A percentile compares a stretch with the other conserved stretches of the same genome.
Evolutionary conservation across 306 rosid genomes (phyloP).

Genomic region (Biancaea sappan): DNA sequence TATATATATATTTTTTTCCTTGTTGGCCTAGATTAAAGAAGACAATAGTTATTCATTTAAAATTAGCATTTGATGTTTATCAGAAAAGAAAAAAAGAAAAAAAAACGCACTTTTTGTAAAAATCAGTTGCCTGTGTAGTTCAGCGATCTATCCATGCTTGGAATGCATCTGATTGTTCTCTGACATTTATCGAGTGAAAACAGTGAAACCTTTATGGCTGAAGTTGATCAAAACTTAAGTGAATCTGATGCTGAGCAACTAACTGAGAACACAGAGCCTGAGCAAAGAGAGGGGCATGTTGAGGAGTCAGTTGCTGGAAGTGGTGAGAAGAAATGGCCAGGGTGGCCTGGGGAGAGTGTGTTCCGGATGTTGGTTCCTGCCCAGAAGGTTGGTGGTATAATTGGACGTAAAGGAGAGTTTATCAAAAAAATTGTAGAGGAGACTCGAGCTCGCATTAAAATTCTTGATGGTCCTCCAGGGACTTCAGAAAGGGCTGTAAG

Average conservation of each 20-base stretch:
- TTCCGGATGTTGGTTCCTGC: constrained; percentile 97
- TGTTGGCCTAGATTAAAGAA: background rate
- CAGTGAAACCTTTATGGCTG: constrained; percentile 60
- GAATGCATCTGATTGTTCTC: background rate
- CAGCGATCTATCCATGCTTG: background rate
- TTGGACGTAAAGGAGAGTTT: constrained; percentile 97
- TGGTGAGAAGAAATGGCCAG: constrained; percentile 97
- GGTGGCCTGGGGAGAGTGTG: constrained; percentile 99
- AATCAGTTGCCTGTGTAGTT: background rate
- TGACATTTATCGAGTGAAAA: constrained; percentile 1
- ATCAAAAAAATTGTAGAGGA: constrained; percentile 91
- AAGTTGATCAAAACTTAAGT: constrained; percentile 51
- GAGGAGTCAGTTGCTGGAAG: constrained; percentile 52
- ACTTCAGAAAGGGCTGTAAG: constrained; percentile 98
- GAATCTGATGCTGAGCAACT: constrained; percentile 38
- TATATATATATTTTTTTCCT: too few species aligned
- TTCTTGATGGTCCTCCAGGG: constrained; percentile 98
- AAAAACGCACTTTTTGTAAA: background rate
- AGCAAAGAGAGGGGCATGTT: constrained; percentile 39
- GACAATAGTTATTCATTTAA: background rate
- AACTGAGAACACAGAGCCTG: constrained; percentile 37
- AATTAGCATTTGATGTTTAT: background rate
- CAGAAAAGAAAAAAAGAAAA: too few species aligned
- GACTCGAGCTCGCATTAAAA: constrained; percentile 91
- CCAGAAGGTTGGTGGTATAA: constrained; percentile 94